phyloP scores from a whole-genome alignment of 2,329 filamentous ascomycete genomes.

The Colletotrichum tanaceti region DNA sequence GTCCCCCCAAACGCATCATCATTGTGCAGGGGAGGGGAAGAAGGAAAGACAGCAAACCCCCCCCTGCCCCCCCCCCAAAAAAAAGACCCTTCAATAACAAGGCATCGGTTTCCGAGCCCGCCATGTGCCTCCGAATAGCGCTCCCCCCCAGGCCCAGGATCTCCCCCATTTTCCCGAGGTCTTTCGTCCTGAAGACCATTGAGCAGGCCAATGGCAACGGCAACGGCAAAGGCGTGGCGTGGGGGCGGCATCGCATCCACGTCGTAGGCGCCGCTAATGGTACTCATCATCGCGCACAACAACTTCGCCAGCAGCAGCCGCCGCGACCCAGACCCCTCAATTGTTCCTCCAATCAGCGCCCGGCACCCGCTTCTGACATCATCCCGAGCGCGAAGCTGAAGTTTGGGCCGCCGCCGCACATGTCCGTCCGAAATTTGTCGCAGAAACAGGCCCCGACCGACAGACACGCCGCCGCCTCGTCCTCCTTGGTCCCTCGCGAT shows the following conservation, averaged over 20 bases:
- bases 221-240: neutral
- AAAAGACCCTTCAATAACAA: neutral
- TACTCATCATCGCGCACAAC: neutral
- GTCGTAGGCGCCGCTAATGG: too few relatives aligned
- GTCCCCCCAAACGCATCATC: neutral
- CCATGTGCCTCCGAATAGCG: neutral
- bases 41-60: neutral
- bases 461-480: neutral
- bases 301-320: neutral
- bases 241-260: neutral
- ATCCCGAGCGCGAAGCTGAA: slow-evolving; percentile 36
- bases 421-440: slow-evolving; percentile 33
- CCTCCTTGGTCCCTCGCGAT: neutral
- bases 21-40: too few relatives aligned
- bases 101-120: neutral
- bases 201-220: neutral
- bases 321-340: slow-evolving; percentile 35
- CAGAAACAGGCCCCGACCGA: slow-evolving; percentile 9
- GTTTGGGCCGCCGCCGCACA: neutral
- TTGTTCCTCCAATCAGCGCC: slow-evolving; percentile 40
- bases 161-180: slow-evolving; percentile 1
- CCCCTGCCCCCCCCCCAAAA: neutral
- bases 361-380: slow-evolving; percentile 39
- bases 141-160: slow-evolving; percentile 19
- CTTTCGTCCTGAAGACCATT: slow-evolving; percentile 13